Evolutionary conservation across 305 asterid genomes (phyloP), one percentile per base, ranked within the genome.

Genomic region (Solanum hybrid): DNA sequence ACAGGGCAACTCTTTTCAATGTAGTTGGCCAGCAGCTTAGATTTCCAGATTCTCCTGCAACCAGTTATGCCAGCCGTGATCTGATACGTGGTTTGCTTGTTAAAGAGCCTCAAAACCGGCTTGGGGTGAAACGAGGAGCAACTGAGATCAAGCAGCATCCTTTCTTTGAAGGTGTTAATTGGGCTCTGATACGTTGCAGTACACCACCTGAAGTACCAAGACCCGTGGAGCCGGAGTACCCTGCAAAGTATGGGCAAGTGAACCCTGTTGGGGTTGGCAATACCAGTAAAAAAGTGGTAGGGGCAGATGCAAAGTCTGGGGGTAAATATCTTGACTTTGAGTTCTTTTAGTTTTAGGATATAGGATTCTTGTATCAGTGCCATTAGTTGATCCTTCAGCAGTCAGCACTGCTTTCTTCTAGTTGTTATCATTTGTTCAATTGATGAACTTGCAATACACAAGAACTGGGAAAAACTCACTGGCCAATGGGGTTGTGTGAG

Each of bases 281-380:
- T 89, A 94, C 85, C 60, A 93, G 98, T 92, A 95, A 96, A 93
- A 95, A 92, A 90, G 89, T 92, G 4, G 95, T 93, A 56, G 99
- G 98, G 85, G 86, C 92, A 79, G 98, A 96, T 64, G 77, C 91
- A 94, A 94, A 93, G 86, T 73, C 98, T 69, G 99, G 98, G 89
- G 99, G 99, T 92, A 97, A 95, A 90, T 97, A 91, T 94, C 98
- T 97, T 90, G 99, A 97, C 92, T 97, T 97, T 66, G 99, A 96
- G 98, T 97, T 97, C 98, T 97, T 97, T 92, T 97, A 96, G 98
- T 27, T 79, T 80, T 79, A 91, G 90, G 88, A 69, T 86, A 46
- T 88, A 86, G 91, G 77, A 81, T 90, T 88, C 42, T 91, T 56
- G 93, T 91, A 79, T 89, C 73, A 86, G 91, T 80, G 69, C 66